phyloP scores from a whole-genome alignment of 2,329 filamentous ascomycete genomes.

The Domatiomyces globalis region DNA sequence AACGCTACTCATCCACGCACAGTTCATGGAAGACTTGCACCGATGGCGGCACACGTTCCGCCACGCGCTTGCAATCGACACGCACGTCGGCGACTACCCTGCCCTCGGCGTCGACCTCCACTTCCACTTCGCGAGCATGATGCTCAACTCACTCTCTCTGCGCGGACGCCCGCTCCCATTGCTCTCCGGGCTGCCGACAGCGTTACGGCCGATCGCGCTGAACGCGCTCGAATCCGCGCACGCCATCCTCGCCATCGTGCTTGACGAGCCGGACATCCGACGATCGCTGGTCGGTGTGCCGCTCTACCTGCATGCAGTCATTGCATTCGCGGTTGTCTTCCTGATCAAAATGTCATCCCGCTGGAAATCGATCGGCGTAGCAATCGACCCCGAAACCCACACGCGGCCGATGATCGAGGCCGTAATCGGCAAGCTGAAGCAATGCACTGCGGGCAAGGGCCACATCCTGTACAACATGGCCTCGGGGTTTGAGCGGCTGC shows the following conservation, averaged over 20 bases:
- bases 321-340: constrained; percentile 33
- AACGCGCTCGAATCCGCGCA: constrained; percentile 36
- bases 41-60: constrained; percentile 39
- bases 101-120: constrained; percentile 35
- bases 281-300: constrained; percentile 36
- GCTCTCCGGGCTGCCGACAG: constrained; percentile 24
- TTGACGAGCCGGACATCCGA: constrained; percentile 36
- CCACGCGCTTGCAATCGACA: constrained; percentile 12
- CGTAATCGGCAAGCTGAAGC: constrained; percentile 12
- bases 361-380: constrained; percentile 16
- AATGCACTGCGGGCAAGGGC: constrained; percentile 11
- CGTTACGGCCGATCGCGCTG: constrained; percentile 22
- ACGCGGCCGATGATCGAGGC: constrained; percentile 17
- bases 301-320: constrained; percentile 31
- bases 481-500: constrained; percentile 15
- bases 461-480: constrained; percentile 19
- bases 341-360: constrained; percentile 27
- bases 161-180: constrained; percentile 31
- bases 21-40: constrained; percentile 36
- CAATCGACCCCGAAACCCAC: constrained; percentile 13
- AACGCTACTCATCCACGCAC: constrained; percentile 31
- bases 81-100: constrained; percentile 17
- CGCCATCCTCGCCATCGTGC: constrained; percentile 32
- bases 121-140: constrained; percentile 40
- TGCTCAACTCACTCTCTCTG: constrained; percentile 34